Conservation (phyloP, 2,329 filamentous ascomycete genomes). For the Knufia fluminis region DNA sequence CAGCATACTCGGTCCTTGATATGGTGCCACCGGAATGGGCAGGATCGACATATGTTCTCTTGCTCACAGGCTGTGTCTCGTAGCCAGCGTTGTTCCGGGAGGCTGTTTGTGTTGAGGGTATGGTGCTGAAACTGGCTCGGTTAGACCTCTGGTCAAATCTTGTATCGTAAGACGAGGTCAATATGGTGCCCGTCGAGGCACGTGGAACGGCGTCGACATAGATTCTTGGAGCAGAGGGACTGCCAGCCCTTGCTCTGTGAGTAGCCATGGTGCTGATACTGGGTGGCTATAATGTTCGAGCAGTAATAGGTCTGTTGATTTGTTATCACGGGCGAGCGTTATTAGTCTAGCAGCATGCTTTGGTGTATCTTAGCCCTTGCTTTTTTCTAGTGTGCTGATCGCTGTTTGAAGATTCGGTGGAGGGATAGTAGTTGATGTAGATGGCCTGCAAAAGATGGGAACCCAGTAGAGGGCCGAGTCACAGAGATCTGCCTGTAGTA, state of each 20-base stretch:
- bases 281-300: background rate
- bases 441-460: background rate
- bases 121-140: constrained; percentile 10
- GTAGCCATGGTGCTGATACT: constrained; percentile 3
- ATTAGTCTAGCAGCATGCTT: background rate
- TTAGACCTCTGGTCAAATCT: constrained; percentile 14
- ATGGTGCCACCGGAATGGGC: constrained; percentile 15
- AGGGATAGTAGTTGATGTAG: background rate
- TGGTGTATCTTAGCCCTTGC: background rate
- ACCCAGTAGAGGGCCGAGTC: background rate
- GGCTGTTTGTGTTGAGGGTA: constrained; percentile 7
- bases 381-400: background rate
- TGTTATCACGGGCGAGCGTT: background rate
- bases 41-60: constrained; percentile 19
- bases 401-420: no score
- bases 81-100: constrained; percentile 16
- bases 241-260: background rate
- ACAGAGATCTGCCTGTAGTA: background rate
- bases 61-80: constrained; percentile 17
- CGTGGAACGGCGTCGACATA: constrained; percentile 8
- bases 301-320: background rate
- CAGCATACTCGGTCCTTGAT: constrained; percentile 21
- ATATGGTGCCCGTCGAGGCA: constrained; percentile 20
- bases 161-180: constrained; percentile 20
- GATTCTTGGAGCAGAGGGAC: constrained; percentile 2